Evolutionary conservation across 2,329 filamentous ascomycete species (phyloP), one percentile per base, ranked within the genome.

Genomic region (Volutella citrinella): DNA sequence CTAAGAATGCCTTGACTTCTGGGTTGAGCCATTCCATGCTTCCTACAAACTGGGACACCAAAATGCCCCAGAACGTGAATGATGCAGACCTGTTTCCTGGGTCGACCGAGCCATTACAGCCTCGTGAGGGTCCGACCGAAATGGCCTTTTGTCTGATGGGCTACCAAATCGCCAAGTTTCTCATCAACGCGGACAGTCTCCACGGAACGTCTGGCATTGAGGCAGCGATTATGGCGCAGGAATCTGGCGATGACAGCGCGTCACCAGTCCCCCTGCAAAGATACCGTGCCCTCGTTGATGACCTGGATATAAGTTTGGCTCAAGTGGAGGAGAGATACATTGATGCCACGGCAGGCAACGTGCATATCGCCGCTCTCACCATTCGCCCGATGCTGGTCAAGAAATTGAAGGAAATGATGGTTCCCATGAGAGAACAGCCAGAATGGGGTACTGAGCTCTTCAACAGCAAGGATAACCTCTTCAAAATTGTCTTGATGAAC

Each of bases 61-160:
- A 72, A 49, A 55, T 63, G 40, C 77, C 78, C 6, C 63, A 63
- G 29, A 81, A 81, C 40, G 59, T 81, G 36, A 76, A 79, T 52
- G 78, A 82, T 44, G 65, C 67, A 15, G 76, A 81, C 41, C 60
- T 82, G 0, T 72, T 70, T 38, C 75, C 74, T 2, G 65, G 65
- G 4, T 73, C 75, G 20, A 68, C 64, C 7, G 68, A 75, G 34
- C 68, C 72, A 1, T 54, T 78, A 3, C 63, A 68, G 26, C 61
- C 72, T 10, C 69, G 69, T 14, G 72, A 78, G 3, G 74, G 75
- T 0, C 74, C 76, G 4, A 80, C 76, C 1, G 76, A 80, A 40
- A 80, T 80, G 76, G 71, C 74, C 1, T 77, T 78, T 40, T 68
- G 68, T 40, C 48, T 80, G 19, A 56, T 78, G 9, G 59, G 64